Evolutionary conservation across 176 grass and related monocot species (phyloP).

Genomic region (Otatea glauca): DNA sequence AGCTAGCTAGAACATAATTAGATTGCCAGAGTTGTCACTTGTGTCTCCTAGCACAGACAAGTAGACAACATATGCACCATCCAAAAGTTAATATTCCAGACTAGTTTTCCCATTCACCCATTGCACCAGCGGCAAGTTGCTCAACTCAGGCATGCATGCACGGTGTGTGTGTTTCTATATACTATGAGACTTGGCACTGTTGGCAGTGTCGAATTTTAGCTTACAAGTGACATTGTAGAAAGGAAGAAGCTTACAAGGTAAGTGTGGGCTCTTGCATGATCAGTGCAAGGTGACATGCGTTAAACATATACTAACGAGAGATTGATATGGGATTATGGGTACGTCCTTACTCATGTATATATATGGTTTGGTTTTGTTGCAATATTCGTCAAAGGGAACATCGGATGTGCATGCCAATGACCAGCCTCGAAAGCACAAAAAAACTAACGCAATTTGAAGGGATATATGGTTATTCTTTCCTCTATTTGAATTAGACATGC

Average conservation of each 20-base stretch:
- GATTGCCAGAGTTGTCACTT: conserved; percentile 2
- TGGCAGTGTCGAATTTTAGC: background rate
- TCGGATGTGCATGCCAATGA: conserved; percentile 16
- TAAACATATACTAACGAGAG: conserved; percentile 19
- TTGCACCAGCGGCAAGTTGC: conserved; percentile 9
- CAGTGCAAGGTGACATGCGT: background rate
- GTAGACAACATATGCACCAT: conserved; percentile 26
- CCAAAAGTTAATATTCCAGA: background rate
- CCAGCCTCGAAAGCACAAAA: conserved; percentile 8
- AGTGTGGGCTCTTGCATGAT: conserved; percentile 8
- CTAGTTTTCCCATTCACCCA: background rate
- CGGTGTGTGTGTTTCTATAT: background rate
- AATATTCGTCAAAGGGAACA: conserved; percentile 19
- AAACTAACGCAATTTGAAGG: conserved; percentile 21
- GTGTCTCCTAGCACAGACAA: conserved; percentile 27
- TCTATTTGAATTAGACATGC: conserved; percentile 6
- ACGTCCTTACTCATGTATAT: background rate
- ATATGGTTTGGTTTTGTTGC: background rate
- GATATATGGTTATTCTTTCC: background rate
- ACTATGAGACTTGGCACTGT: background rate
- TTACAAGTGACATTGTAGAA: conserved; percentile 13
- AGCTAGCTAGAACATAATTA: background rate
- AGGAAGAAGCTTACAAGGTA: conserved; percentile 8
- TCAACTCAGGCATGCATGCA: background rate
- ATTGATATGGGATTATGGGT: background rate